These are phyloP conservation scores for Leucocoprinus birnbaumii DNA, from an alignment of 768 basidiomycete genomes.

Conservation along the genomic window DNA sequence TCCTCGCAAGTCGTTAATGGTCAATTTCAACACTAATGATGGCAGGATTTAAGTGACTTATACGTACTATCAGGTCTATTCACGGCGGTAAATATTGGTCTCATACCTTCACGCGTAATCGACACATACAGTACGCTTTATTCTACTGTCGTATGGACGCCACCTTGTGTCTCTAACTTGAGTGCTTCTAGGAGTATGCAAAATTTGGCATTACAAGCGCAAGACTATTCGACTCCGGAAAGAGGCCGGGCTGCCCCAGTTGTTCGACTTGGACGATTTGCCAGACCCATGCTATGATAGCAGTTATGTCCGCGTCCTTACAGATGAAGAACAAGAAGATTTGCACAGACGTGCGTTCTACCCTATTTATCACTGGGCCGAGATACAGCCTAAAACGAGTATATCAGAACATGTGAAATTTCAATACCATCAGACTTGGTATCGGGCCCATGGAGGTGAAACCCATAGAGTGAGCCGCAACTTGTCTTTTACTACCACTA, in stretches of 20 bases:
- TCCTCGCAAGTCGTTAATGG: conserved; percentile 77
- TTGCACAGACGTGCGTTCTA: conserved; percentile 56
- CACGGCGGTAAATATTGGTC: conserved; percentile 75
- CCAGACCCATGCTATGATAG: conserved; percentile 75
- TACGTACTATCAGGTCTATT: conserved; percentile 56
- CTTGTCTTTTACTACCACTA: not conserved
- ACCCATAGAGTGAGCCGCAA: conserved; percentile 60
- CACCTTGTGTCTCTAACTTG: not conserved
- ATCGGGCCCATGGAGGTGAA: conserved; percentile 79
- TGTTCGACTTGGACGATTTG: conserved; percentile 75
- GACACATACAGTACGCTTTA: conserved; percentile 67
- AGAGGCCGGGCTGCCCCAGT: conserved; percentile 60
- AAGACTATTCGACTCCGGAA: conserved; percentile 54
- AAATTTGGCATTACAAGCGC: conserved; percentile 75
- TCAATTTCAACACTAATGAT: conserved; percentile 18
- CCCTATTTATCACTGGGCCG: not conserved
- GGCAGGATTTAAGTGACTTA: not conserved
- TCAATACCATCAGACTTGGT: conserved; percentile 77
- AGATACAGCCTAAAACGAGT: conserved; percentile 3
- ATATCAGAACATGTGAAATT: conserved; percentile 65
- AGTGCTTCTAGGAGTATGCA: conserved; percentile 52
- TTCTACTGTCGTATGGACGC: not conserved
- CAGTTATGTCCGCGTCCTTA: conserved; percentile 70
- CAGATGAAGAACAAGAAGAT: conserved; percentile 59
- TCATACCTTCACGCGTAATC: conserved; percentile 71